Conservation (phyloP, 2,329 filamentous ascomycete species). For the Colletotrichum destructivum region DNA sequence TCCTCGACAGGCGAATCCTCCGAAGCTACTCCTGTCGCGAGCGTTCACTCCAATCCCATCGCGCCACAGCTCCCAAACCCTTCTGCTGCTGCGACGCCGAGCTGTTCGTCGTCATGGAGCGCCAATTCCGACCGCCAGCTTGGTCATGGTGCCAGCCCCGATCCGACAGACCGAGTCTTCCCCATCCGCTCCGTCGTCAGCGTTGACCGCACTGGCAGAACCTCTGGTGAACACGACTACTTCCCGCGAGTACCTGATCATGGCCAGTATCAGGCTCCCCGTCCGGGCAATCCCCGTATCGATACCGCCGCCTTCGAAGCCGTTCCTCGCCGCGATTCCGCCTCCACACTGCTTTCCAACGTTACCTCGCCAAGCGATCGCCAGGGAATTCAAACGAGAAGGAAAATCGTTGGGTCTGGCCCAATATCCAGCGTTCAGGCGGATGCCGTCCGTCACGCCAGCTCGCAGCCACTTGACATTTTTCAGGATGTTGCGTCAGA, state of each 20-base stretch:
- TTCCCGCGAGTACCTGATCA: conserved; percentile 53
- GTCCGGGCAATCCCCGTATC: conserved; percentile 49
- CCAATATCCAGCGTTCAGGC: conserved; percentile 62
- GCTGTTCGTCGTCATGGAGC: conserved; percentile 59
- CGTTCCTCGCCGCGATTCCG: conserved; percentile 22
- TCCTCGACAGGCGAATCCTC: conserved; percentile 26
- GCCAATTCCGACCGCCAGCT: conserved; percentile 58
- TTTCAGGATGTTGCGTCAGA: conserved; percentile 46
- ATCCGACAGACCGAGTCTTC: conserved; percentile 75
- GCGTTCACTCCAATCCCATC: conserved; percentile 14
- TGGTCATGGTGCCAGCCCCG: conserved; percentile 50
- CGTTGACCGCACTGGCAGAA: conserved; percentile 70
- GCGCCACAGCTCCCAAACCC: conserved; percentile 9
- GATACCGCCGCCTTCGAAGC: conserved; percentile 50
- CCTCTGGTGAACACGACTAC: conserved; percentile 56
- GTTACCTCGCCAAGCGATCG: conserved; percentile 44
- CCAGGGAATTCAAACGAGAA: conserved; percentile 45
- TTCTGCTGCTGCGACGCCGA: conserved; percentile 40
- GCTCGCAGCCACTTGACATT: conserved; percentile 50
- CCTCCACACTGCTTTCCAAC: conserved; percentile 23
- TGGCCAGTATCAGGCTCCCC: conserved; percentile 50
- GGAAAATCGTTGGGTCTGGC: conserved; percentile 55
- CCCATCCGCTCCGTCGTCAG: conserved; percentile 87
- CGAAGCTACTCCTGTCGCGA: conserved; percentile 34
- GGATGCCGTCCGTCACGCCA: conserved; percentile 59